Percentiles rank a stretch among this genome's conserved stretches.
phyloP scores from a whole-genome alignment of 1,284 basidiomycete genomes.

The Melampsora medusae region DNA sequence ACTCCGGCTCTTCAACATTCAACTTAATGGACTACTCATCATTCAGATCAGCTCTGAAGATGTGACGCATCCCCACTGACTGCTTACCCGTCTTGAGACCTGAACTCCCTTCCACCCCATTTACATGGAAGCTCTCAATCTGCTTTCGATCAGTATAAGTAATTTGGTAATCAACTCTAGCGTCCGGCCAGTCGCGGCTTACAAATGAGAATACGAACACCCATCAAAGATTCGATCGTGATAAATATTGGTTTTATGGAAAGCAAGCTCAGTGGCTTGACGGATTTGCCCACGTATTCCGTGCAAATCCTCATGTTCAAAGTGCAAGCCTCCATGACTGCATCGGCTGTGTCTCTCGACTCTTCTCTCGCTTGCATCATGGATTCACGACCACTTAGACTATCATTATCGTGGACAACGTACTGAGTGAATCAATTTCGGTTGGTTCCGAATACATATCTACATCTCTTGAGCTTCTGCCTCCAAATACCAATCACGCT shows the following conservation, averaged over 20 bases:
- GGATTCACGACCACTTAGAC: conserved; percentile 2
- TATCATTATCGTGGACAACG: neutral
- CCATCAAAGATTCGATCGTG: neutral
- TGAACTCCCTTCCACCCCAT: neutral
- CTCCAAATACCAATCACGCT: neutral
- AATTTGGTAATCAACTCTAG: neutral
- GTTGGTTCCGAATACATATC: too few species aligned
- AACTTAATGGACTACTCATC: too few species aligned
- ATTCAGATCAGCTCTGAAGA: too few species aligned
- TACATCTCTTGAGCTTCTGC: neutral
- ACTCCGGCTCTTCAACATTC: too few species aligned
- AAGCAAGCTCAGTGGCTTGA: too few species aligned
- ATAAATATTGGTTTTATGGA: neutral
- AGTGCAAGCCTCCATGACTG: neutral
- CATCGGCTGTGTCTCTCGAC: conserved; percentile 4
- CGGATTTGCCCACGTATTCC: too few species aligned
- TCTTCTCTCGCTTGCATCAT: conserved; percentile 6
- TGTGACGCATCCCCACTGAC: neutral
- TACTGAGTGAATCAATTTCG: too few species aligned
- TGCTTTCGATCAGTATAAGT: neutral
- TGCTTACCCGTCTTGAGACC: neutral
- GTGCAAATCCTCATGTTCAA: conserved; percentile 6
- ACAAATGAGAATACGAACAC: neutral
- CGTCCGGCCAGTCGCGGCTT: neutral
- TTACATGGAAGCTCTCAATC: neutral